Conservation (phyloP, 257 asterid genomes). For the Salvia hispanica region DNA sequence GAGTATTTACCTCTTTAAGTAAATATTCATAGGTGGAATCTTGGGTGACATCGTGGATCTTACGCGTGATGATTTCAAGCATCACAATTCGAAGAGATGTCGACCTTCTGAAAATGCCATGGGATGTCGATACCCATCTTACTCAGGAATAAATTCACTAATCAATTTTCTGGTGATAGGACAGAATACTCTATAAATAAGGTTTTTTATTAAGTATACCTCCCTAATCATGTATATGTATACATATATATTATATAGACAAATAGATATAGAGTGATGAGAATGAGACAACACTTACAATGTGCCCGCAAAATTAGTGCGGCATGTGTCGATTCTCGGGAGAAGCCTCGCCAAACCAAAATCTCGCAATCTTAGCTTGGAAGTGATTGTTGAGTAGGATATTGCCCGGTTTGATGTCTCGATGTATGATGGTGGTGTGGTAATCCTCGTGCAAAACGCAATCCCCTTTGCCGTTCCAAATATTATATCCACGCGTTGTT, state of each 20-base stretch:
- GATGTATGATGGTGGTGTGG: neutral
- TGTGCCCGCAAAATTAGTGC: neutral
- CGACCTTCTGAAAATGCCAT: slow-evolving; percentile 59
- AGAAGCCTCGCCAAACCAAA: no score
- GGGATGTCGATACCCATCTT: no score
- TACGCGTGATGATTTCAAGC: slow-evolving; percentile 66
- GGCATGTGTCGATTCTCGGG: no score
- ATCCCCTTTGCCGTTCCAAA: neutral
- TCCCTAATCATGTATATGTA: slow-evolving; percentile 33
- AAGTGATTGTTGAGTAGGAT: no score
- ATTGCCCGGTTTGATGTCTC: neutral
- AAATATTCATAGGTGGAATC: neutral
- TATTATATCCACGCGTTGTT: neutral
- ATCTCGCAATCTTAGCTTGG: no score
- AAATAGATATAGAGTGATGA: no score
- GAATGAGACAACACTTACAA: neutral
- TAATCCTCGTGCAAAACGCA: neutral
- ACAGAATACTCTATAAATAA: no score
- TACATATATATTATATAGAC: no score
- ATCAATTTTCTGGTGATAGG: no score
- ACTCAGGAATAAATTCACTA: no score
- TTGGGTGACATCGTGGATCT: neutral
- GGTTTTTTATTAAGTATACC: no score
- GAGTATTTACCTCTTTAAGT: neutral
- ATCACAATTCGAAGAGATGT: slow-evolving; percentile 66